A percentile compares a stretch with the other conserved stretches of the same genome.
These are phyloP conservation scores for Cercospora zeae-maydis DNA, from an alignment of 2,329 filamentous ascomycete species.

Conservation along the genomic window DNA sequence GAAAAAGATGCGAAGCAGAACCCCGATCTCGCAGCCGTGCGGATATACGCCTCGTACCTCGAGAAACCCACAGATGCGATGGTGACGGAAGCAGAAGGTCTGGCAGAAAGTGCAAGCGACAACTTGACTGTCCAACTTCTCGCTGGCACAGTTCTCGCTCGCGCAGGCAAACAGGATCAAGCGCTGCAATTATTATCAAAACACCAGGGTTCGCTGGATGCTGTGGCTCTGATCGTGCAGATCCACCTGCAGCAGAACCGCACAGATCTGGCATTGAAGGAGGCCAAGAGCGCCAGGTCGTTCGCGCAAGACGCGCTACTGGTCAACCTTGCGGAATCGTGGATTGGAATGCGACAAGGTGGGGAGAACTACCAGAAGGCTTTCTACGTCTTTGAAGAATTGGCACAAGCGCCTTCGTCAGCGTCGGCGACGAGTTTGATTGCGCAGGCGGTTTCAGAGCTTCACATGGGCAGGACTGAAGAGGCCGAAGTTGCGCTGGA, in stretches of 20 bases:
- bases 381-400: conserved; percentile 96
- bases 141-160: conserved; percentile 76
- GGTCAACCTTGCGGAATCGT: conserved; percentile 91
- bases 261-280: conserved; percentile 83
- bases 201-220: conserved; percentile 76
- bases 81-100: conserved; percentile 61
- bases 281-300: conserved; percentile 77
- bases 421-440: conserved; percentile 73
- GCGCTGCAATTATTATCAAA: conserved; percentile 74
- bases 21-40: conserved; percentile 73
- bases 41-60: conserved; percentile 66
- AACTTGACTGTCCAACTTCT: conserved; percentile 79
- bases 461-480: conserved; percentile 82
- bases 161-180: conserved; percentile 76
- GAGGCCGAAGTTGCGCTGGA: conserved; percentile 86
- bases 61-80: conserved; percentile 33
- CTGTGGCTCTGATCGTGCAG: conserved; percentile 82
- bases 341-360: conserved; percentile 87
- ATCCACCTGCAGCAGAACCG: conserved; percentile 91
- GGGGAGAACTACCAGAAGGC: conserved; percentile 94
- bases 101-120: conserved; percentile 64
- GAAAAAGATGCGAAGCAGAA: conserved; percentile 55
- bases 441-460: conserved; percentile 83
- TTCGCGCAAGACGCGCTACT: conserved; percentile 95
- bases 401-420: conserved; percentile 80